Percentiles rank a stretch among this genome's conserved stretches.
Conservation (phyloP, 208 protist genomes). For the Porcisia hertigi region DNA sequence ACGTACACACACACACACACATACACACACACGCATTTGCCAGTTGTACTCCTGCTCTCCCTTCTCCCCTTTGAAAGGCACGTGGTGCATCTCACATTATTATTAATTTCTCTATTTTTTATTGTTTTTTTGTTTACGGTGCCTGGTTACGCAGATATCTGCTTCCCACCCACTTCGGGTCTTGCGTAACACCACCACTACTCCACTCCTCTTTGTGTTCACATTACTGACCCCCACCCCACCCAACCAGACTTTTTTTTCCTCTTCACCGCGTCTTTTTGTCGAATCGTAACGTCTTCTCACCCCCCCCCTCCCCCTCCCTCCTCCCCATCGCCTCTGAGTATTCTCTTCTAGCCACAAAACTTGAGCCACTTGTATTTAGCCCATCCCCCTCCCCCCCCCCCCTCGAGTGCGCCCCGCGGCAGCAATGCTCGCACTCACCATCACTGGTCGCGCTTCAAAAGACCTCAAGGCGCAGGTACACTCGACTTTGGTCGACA, state of each 20-base stretch:
- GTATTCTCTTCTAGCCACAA: neutral
- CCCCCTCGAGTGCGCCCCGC: neutral
- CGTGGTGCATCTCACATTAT: neutral
- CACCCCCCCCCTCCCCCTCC: too few relatives aligned
- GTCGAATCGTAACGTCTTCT: too few relatives aligned
- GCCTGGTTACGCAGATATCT: too few relatives aligned
- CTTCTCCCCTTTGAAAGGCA: neutral
- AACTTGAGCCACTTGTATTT: neutral
- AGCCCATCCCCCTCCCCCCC: neutral
- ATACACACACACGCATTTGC: neutral
- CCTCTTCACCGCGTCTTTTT: too few relatives aligned
- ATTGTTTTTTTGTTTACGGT: too few relatives aligned
- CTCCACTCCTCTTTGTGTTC: too few relatives aligned
- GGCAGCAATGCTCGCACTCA: constrained; percentile 27
- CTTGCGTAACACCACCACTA: too few relatives aligned
- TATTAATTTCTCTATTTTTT: neutral
- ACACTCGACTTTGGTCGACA: constrained; percentile 27
- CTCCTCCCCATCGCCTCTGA: neutral
- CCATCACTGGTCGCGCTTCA: constrained; percentile 40
- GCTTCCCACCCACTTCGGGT: neutral
- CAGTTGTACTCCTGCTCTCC: neutral
- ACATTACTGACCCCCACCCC: too few relatives aligned
- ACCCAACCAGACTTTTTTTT: too few relatives aligned
- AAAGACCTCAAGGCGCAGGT: constrained; percentile 33
- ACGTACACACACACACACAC: constrained; percentile 1